These are phyloP conservation scores for Pseudogymnoascus sp. DNA, from an alignment of 2,329 filamentous ascomycete species.

Conservation along the genomic window DNA sequence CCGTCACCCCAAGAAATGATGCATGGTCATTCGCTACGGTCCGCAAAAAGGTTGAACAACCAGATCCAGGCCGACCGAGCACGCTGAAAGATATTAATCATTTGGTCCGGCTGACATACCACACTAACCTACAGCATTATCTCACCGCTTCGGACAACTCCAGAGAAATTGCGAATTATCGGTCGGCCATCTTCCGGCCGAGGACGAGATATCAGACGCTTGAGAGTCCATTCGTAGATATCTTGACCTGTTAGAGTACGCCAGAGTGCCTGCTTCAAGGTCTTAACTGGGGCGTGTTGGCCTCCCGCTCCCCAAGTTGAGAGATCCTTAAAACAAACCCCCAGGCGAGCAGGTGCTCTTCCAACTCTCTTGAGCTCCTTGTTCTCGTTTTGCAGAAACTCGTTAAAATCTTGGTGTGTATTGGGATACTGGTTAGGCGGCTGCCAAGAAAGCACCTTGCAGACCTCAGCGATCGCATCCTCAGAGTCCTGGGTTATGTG, in stretches of 20 bases:
- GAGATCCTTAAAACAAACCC: neutral
- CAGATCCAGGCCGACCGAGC: conserved; percentile 57
- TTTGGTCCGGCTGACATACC: neutral
- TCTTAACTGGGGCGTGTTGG: neutral
- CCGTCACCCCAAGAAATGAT: conserved; percentile 45
- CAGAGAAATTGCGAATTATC: conserved; percentile 1
- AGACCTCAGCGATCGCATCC: neutral
- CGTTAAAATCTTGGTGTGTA: neutral
- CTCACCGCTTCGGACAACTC: conserved; percentile 5
- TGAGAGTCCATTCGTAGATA: conserved; percentile 7
- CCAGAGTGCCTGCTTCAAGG: neutral
- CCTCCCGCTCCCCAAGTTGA: neutral
- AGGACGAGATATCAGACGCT: neutral
- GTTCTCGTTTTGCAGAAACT: neutral
- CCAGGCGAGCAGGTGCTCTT: neutral
- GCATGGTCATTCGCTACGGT: conserved; percentile 54
- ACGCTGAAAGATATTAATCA: conserved; percentile 30
- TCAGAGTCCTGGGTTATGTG: neutral
- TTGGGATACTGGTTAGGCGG: neutral
- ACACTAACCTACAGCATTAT: conserved; percentile 3
- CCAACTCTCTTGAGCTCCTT: neutral
- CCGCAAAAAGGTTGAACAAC: conserved; percentile 64
- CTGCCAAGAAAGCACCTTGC: neutral
- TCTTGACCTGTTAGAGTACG: neutral
- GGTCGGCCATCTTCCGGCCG: neutral